A percentile compares a stretch with the other conserved stretches of the same genome.
Evolutionary conservation across 352 stramenopile species (phyloP).

Genomic region (Thalassiosira exigua): DNA sequence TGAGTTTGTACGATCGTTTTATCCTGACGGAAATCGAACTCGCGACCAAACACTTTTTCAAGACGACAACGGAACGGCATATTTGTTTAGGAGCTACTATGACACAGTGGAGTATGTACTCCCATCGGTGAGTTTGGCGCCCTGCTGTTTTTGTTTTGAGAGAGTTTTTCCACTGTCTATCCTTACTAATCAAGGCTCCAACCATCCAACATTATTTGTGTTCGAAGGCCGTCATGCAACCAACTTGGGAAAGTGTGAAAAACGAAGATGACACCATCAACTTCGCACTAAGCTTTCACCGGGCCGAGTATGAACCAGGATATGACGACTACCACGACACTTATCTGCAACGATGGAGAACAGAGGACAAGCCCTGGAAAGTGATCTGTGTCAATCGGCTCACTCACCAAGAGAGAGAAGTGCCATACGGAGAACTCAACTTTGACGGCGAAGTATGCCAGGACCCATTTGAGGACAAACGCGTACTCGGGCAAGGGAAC

Average conservation of each 20-base stretch:
- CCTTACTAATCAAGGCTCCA: too few relatives aligned
- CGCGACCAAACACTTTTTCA: slow-evolving; percentile 91
- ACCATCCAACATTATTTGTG: too few relatives aligned
- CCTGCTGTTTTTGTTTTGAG: too few relatives aligned
- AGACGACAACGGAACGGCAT: slow-evolving; percentile 77
- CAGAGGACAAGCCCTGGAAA: slow-evolving; percentile 92
- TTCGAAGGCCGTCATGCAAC: slow-evolving; percentile 95
- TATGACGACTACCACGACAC: slow-evolving; percentile 98
- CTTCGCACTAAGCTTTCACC: slow-evolving; percentile 95
- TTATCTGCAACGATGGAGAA: slow-evolving; percentile 94
- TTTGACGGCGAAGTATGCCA: slow-evolving; percentile 66
- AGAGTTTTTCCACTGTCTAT: too few relatives aligned
- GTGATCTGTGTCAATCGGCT: slow-evolving; percentile 87
- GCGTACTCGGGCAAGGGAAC: slow-evolving; percentile 78
- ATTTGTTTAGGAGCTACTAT: slow-evolving; percentile 94
- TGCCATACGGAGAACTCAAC: slow-evolving; percentile 62
- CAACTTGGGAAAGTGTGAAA: slow-evolving; percentile 95
- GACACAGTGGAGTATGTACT: slow-evolving; percentile 94
- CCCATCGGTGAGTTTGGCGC: too few relatives aligned
- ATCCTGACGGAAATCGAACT: slow-evolving; percentile 95
- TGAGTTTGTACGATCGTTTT: slow-evolving; percentile 89
- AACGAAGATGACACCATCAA: slow-evolving; percentile 76
- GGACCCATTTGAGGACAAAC: slow-evolving; percentile 70
- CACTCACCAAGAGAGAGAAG: slow-evolving; percentile 59
- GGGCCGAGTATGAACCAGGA: slow-evolving; percentile 91